phyloP scores from a whole-genome alignment of 2,329 filamentous ascomycete genomes.

The Capronia americana region DNA sequence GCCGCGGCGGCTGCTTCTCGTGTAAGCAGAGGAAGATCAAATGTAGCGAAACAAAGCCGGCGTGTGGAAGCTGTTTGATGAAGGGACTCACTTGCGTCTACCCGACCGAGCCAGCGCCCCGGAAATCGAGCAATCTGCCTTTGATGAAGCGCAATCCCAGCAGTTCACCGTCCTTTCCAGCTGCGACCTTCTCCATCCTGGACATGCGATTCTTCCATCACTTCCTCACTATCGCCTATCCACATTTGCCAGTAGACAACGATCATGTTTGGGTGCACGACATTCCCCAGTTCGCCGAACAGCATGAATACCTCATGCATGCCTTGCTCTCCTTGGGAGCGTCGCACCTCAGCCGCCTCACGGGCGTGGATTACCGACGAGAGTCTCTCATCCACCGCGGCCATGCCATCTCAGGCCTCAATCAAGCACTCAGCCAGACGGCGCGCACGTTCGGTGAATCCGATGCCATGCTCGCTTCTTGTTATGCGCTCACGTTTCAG shows the following conservation, averaged over 20 bases:
- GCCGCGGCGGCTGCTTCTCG: slow-evolving; percentile 49
- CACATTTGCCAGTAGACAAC: slow-evolving; percentile 69
- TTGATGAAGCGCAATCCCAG: slow-evolving; percentile 37
- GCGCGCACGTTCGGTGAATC: slow-evolving; percentile 37
- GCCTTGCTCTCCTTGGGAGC: slow-evolving; percentile 72
- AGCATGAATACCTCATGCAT: slow-evolving; percentile 74
- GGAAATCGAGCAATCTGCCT: slow-evolving; percentile 30
- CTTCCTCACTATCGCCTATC: slow-evolving; percentile 61
- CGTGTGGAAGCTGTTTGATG: slow-evolving; percentile 47
- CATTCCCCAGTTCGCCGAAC: slow-evolving; percentile 71
- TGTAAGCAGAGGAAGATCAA: slow-evolving; percentile 57
- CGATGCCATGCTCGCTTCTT: slow-evolving; percentile 45
- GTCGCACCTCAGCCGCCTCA: slow-evolving; percentile 61
- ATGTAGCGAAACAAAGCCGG: slow-evolving; percentile 49
- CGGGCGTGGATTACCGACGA: slow-evolving; percentile 57
- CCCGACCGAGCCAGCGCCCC: slow-evolving; percentile 28
- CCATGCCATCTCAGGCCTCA: slow-evolving; percentile 68
- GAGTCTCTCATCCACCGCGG: slow-evolving; percentile 69
- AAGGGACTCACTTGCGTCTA: slow-evolving; percentile 46
- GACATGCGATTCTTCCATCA: slow-evolving; percentile 63
- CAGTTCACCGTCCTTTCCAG: slow-evolving; percentile 33
- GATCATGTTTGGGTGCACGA: slow-evolving; percentile 71
- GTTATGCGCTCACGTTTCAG: slow-evolving; percentile 46
- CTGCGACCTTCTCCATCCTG: slow-evolving; percentile 48
- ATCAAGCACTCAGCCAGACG: slow-evolving; percentile 55